Evolutionary conservation across 768 basidiomycete genomes (phyloP).

Genomic region (Mycena venus): DNA sequence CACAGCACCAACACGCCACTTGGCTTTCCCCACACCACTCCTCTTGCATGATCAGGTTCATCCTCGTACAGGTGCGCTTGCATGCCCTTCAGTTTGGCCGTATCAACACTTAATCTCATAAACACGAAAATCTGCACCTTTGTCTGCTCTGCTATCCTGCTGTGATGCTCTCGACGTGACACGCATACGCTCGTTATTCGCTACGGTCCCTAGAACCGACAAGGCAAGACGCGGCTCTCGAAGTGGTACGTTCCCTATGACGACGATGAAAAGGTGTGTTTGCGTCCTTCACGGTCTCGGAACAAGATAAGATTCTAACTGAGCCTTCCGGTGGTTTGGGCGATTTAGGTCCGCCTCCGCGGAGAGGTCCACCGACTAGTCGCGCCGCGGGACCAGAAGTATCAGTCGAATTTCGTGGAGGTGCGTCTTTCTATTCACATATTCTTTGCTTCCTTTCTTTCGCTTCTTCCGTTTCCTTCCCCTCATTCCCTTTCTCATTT

Average conservation of each 20-base stretch:
- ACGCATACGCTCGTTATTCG: no score
- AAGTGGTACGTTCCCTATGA: slow-evolving; percentile 99
- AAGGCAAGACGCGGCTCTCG: slow-evolving; percentile 96
- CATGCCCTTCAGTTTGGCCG: background rate
- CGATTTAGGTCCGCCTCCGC: slow-evolving; percentile 84
- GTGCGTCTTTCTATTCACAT: slow-evolving; percentile 53
- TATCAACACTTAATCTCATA: background rate
- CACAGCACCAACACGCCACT: no score
- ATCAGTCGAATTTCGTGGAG: slow-evolving; percentile 99
- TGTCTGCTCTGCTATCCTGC: no score
- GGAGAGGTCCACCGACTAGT: slow-evolving; percentile 98
- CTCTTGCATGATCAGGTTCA: slow-evolving; percentile 99
- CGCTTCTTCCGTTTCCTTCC: no score
- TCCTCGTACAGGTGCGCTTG: slow-evolving; percentile 92
- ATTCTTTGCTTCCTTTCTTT: no score
- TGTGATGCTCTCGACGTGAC: no score
- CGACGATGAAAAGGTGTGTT: slow-evolving; percentile 94
- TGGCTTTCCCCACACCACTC: no score
- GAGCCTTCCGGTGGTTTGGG: no score
- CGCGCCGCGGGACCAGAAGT: slow-evolving; percentile 97
- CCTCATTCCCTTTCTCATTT: no score
- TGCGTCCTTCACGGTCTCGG: no score
- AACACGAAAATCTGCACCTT: background rate
- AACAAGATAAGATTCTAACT: background rate
- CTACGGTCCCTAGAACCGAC: slow-evolving; percentile 85